Evolutionary conservation across 192 early-diverging fungal genomes (phyloP).

Genomic region (Obelidium mucronatum): DNA sequence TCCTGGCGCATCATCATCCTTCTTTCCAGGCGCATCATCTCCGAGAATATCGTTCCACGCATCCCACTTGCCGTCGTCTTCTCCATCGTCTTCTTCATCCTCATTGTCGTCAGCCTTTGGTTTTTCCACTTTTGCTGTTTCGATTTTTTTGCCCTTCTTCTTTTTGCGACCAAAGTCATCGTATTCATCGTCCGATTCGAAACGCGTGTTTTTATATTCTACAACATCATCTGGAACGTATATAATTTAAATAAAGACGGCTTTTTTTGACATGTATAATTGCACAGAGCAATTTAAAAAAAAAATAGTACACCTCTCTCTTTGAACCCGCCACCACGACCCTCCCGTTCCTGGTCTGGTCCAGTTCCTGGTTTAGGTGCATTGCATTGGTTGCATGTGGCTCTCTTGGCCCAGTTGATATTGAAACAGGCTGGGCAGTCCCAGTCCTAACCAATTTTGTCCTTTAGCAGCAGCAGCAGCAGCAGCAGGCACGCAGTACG

Average conservation of each 20-base stretch:
- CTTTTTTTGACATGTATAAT: background rate
- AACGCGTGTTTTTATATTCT: constrained; percentile 51
- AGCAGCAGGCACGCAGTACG: too few species aligned
- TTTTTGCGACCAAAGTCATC: constrained; percentile 58
- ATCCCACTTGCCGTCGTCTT: constrained; percentile 51
- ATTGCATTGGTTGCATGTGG: constrained; percentile 50
- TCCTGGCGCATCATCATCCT: constrained; percentile 20
- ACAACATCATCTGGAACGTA: constrained; percentile 40
- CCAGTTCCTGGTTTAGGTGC: constrained; percentile 52
- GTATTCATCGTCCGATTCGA: constrained; percentile 47
- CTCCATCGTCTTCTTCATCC: too few species aligned
- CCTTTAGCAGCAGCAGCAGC: too few species aligned
- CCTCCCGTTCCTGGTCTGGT: constrained; percentile 43
- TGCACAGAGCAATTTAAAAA: background rate
- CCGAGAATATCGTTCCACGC: constrained; percentile 54
- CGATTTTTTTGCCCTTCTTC: constrained; percentile 34
- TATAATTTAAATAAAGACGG: background rate
- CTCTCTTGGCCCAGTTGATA: constrained; percentile 50
- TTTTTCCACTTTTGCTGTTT: constrained; percentile 5
- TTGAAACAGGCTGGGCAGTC: constrained; percentile 48
- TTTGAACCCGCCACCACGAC: constrained; percentile 50
- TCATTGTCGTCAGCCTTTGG: constrained; percentile 51
- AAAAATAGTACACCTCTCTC: constrained; percentile 39
- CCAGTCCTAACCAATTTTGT: constrained; percentile 44
- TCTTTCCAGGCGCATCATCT: constrained; percentile 31